Conservation (phyloP, 1,284 basidiomycete species). For the Papiliotrema laurentii region DNA sequence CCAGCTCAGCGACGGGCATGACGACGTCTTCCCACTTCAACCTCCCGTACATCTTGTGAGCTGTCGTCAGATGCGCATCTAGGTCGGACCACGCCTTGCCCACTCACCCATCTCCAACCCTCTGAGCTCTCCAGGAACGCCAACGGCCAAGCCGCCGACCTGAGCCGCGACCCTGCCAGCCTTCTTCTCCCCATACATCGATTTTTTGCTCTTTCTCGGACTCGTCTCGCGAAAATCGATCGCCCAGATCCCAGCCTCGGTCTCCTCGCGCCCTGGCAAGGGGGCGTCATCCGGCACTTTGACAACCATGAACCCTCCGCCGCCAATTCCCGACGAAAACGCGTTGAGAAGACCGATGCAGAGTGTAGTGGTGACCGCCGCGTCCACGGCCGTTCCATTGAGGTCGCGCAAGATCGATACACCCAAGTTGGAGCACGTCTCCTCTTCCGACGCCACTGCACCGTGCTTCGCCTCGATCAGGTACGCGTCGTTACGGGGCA, state of each 20-base stretch:
- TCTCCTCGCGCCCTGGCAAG: constrained; percentile 5
- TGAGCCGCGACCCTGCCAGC: constrained; percentile 67
- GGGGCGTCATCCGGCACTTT: constrained; percentile 57
- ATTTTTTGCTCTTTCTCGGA: constrained; percentile 63
- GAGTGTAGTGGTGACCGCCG: constrained; percentile 71
- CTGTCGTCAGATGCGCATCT: constrained; percentile 12
- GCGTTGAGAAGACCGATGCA: constrained; percentile 84
- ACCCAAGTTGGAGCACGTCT: constrained; percentile 75
- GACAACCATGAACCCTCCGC: constrained; percentile 87
- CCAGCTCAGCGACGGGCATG: constrained; percentile 67
- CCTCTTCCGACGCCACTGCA: constrained; percentile 83
- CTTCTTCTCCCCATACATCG: constrained; percentile 65
- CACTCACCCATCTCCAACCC: constrained; percentile 58
- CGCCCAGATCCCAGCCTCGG: constrained; percentile 48
- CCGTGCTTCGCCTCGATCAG: constrained; percentile 67
- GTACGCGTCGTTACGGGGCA: constrained; percentile 64
- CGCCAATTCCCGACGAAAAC: constrained; percentile 80
- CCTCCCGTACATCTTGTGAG: constrained; percentile 46
- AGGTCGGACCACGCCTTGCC: not conserved
- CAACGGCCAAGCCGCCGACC: constrained; percentile 75
- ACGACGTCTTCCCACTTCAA: constrained; percentile 74
- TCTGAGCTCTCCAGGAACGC: constrained; percentile 78
- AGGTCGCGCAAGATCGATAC: constrained; percentile 63
- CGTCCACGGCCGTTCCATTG: constrained; percentile 88
- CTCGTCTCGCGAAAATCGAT: constrained; percentile 88